Evolutionary conservation across 345 rosid species (phyloP).

Genomic region (Corchorus capsularis): DNA sequence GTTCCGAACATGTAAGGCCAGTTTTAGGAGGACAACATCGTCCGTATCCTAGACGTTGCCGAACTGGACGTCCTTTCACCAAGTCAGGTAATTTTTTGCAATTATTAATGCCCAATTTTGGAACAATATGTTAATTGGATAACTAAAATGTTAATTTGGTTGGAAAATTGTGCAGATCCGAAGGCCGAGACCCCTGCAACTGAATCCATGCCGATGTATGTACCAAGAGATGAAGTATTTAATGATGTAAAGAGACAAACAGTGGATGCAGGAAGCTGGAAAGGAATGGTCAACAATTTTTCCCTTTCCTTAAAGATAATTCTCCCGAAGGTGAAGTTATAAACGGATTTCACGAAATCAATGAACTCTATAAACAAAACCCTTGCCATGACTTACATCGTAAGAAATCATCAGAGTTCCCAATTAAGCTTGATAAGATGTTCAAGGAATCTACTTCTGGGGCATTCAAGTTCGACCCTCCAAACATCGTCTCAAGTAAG

Average conservation of each 20-base stretch:
- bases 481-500: background rate
- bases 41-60: conserved; percentile 20
- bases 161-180: conserved; percentile 12
- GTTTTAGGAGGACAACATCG: conserved; percentile 11
- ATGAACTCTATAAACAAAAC: background rate
- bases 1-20: conserved; percentile 9
- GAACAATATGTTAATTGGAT: no score
- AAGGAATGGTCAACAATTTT: conserved; percentile 13
- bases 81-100: background rate
- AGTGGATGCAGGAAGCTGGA: conserved; percentile 13
- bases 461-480: background rate
- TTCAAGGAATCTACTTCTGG: background rate
- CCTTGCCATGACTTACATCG: background rate
- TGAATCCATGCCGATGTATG: conserved; percentile 21
- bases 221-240: conserved; percentile 23
- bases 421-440: background rate
- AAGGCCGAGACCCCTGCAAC: conserved; percentile 6
- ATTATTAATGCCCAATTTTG: background rate
- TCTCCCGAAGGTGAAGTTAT: background rate
- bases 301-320: conserved; percentile 2
- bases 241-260: conserved; percentile 4
- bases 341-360: background rate
- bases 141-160: background rate
- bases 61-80: conserved; percentile 23
- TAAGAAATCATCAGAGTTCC: background rate